Percentiles rank a stretch among this genome's conserved stretches.
These are phyloP conservation scores for Psilocybe subaeruginosa DNA, from an alignment of 768 basidiomycete genomes.

Conservation along the genomic window DNA sequence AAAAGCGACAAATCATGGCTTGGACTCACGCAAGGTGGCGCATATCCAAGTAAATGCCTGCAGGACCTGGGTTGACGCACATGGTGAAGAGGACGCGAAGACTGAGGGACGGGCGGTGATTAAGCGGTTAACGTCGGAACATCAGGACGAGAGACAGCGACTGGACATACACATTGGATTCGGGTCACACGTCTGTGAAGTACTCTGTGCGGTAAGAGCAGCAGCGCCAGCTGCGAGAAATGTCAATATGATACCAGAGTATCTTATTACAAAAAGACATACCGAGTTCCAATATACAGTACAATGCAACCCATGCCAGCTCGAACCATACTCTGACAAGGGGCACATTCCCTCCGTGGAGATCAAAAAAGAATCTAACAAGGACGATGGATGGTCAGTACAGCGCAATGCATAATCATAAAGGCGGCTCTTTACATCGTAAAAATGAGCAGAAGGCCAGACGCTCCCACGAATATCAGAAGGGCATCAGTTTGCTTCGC, in stretches of 20 bases:
- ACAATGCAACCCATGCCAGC: constrained; percentile 58
- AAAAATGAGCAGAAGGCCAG: constrained; percentile 61
- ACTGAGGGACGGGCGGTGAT: constrained; percentile 4
- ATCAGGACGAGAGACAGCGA: neutral
- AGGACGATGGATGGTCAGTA: neutral
- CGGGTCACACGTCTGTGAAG: constrained; percentile 16
- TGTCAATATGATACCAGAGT: neutral
- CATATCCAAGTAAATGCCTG: constrained; percentile 64
- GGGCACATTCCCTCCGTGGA: constrained; percentile 51
- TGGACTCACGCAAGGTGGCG: constrained; percentile 30
- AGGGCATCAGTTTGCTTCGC: constrained; percentile 58
- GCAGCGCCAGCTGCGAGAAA: constrained; percentile 24
- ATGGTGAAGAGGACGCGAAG: constrained; percentile 30
- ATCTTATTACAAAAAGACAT: constrained; percentile 21
- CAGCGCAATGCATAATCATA: neutral
- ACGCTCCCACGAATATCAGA: constrained; percentile 60
- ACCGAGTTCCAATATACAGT: constrained; percentile 67
- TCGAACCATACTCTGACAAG: constrained; percentile 76
- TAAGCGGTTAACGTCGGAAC: neutral
- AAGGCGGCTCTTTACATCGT: constrained; percentile 48
- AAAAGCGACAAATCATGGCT: neutral
- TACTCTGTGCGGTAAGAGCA: constrained; percentile 24
- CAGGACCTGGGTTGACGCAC: constrained; percentile 57
- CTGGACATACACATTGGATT: constrained; percentile 8
- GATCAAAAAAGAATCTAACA: constrained; percentile 64